Conservation (phyloP, 1,139 yeast species). For the Magnusiomyces suaveolens region DNA sequence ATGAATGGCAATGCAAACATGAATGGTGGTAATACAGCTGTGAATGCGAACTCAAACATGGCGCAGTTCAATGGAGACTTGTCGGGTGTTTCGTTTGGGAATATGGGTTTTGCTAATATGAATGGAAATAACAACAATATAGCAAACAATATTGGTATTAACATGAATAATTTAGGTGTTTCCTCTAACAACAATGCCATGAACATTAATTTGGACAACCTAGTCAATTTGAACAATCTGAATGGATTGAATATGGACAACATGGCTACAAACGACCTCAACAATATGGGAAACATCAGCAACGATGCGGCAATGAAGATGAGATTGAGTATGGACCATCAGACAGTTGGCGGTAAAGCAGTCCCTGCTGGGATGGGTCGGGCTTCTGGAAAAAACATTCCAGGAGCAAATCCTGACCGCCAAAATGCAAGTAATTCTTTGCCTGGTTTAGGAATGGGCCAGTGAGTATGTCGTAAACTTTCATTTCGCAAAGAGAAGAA, state of each 20-base stretch:
- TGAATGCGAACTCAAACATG: background rate
- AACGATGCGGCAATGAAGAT: background rate
- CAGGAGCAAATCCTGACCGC: slow-evolving; percentile 3
- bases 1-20: background rate
- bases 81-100: background rate
- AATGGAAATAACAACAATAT: background rate
- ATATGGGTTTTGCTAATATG: background rate
- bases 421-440: background rate
- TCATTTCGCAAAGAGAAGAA: background rate
- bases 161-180: no score
- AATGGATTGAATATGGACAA: background rate
- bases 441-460: background rate
- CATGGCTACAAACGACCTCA: no score
- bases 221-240: background rate
- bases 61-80: background rate
- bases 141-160: background rate
- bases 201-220: no score
- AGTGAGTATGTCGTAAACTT: background rate
- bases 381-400: slow-evolving; percentile 7
- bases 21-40: background rate
- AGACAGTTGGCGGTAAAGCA: background rate
- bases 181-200: no score
- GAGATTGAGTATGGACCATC: background rate
- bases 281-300: background rate
- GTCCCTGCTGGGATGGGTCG: background rate